A percentile compares a stretch with the other conserved stretches of the same genome.
Conservation (phyloP, 192 early-diverging fungal species). For the Podila verticillata region DNA sequence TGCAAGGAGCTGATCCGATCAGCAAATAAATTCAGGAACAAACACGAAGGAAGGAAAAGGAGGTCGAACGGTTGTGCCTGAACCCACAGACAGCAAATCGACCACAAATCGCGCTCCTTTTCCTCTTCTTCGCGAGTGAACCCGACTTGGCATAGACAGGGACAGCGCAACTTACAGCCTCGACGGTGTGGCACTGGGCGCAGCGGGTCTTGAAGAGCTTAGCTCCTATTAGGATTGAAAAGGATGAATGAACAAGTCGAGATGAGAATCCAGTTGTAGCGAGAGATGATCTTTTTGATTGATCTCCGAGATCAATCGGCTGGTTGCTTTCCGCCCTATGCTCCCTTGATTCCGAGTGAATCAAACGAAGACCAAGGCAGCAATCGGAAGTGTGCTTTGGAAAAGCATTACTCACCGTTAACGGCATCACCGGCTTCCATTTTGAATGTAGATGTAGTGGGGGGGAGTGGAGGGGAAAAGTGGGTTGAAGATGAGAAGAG, state of each 20-base stretch:
- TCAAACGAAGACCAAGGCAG: background rate
- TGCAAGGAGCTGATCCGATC: background rate
- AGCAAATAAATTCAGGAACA: background rate
- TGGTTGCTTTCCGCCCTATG: background rate
- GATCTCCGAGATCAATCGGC: conserved; percentile 5
- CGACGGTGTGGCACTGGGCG: conserved; percentile 97
- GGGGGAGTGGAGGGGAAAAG: conserved; percentile 1
- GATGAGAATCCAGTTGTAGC: background rate
- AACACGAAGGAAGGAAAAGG: background rate
- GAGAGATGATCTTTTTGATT: background rate
- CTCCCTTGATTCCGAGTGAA: background rate
- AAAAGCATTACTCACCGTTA: conserved; percentile 19
- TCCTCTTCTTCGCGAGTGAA: background rate
- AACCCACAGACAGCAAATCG: background rate
- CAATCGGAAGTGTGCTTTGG: background rate
- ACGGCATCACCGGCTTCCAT: conserved; percentile 43
- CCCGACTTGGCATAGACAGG: background rate
- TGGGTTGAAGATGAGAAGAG: background rate
- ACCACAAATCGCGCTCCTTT: background rate
- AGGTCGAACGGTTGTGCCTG: too few relatives aligned
- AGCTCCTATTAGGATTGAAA: conserved; percentile 22
- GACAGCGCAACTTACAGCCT: conserved; percentile 52
- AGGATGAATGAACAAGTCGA: background rate
- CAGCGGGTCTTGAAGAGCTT: conserved; percentile 96
- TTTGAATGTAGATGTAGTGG: conserved; percentile 15